Conservation (phyloP, 1,139 yeast genomes). For the Hyphopichia pseudoburtonii region DNA sequence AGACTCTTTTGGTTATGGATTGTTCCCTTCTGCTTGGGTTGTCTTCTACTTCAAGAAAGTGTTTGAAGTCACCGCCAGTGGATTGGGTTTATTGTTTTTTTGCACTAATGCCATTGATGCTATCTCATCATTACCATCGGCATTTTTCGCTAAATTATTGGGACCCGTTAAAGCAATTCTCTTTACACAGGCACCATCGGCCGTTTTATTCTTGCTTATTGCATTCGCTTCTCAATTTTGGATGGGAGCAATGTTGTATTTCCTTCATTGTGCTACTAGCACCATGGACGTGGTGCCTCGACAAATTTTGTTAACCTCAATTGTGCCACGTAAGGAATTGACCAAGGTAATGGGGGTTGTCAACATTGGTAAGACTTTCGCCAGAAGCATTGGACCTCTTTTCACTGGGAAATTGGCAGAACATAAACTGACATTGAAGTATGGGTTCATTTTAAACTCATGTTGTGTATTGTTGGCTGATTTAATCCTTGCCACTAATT, state of each 20-base stretch:
- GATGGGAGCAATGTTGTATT: conserved; percentile 50
- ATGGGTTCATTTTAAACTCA: conserved; percentile 68
- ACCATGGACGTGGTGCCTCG: conserved; percentile 93
- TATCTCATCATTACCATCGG: conserved; percentile 66
- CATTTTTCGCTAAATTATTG: conserved; percentile 59
- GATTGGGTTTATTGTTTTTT: conserved; percentile 57
- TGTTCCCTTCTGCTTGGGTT: conserved; percentile 86
- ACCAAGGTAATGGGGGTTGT: conserved; percentile 83
- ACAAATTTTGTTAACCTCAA: conserved; percentile 70
- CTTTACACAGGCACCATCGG: conserved; percentile 79
- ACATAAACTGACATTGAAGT: conserved; percentile 39
- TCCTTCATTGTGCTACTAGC: conserved; percentile 54
- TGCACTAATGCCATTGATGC: conserved; percentile 60
- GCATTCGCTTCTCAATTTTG: conserved; percentile 23
- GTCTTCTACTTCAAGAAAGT: conserved; percentile 66
- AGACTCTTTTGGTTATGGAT: conserved; percentile 86
- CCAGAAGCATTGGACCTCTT: conserved; percentile 78
- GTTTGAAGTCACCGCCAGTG: conserved; percentile 41
- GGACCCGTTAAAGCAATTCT: conserved; percentile 83
- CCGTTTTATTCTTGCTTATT: conserved; percentile 49
- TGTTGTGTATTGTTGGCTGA: conserved; percentile 49
- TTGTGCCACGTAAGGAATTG: conserved; percentile 62
- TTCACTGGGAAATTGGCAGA: conserved; percentile 75
- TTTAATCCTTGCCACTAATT: conserved; percentile 38
- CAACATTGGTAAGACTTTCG: conserved; percentile 81